phyloP scores from a whole-genome alignment of 331 rosid species.

The Arachis monticola region DNA sequence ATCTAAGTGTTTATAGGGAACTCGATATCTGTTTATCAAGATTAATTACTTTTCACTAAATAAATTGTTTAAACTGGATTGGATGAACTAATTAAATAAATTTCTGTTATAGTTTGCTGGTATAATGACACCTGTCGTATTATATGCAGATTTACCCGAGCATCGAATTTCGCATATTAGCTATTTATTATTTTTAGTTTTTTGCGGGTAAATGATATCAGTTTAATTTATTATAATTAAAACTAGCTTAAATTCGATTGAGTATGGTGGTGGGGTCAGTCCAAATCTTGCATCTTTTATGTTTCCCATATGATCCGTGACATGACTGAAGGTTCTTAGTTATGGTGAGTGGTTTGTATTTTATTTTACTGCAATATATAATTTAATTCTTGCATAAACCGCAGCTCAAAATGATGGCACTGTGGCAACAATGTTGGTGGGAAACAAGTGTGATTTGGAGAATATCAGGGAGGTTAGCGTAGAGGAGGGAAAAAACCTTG shows the following conservation, averaged over 20 bases:
- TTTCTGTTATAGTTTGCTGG: not conserved
- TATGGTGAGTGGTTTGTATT: not conserved
- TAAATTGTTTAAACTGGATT: constrained; percentile 10
- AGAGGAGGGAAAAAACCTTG: constrained; percentile 82
- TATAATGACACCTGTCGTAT: constrained; percentile 4
- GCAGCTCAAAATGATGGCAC: constrained; percentile 92
- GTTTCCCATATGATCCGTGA: constrained; percentile 3
- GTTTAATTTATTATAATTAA: not conserved
- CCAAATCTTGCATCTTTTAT: constrained; percentile 5
- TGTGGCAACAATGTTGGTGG: constrained; percentile 84
- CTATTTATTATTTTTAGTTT: no score
- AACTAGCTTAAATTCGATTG: not conserved
- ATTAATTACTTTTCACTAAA: constrained; percentile 8
- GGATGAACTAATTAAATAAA: constrained; percentile 23
- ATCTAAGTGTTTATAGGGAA: not conserved
- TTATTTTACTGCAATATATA: not conserved
- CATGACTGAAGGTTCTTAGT: not conserved
- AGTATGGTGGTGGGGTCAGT: constrained; percentile 6
- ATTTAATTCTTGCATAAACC: constrained; percentile 32
- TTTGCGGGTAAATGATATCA: no score
- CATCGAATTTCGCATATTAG: constrained; percentile 5
- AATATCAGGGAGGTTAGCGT: constrained; percentile 77
- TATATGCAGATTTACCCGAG: constrained; percentile 3
- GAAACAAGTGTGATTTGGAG: constrained; percentile 93
- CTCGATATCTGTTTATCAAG: not conserved